Evolutionary conservation across 192 early-diverging fungal species (phyloP).

Genomic region (Paraglomus occultum): DNA sequence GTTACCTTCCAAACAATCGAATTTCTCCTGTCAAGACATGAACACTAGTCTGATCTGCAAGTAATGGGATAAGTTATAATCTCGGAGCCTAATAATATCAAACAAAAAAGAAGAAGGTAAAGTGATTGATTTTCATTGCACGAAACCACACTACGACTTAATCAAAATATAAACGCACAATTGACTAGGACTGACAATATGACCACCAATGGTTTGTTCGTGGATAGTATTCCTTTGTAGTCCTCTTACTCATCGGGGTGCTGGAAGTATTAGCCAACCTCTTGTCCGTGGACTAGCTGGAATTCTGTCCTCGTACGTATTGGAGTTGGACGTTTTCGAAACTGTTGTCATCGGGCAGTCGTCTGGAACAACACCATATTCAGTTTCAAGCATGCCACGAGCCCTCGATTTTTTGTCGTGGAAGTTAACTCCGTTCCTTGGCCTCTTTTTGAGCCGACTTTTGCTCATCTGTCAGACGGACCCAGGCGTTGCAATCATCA

Average conservation of each 20-base stretch:
- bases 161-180: neutral
- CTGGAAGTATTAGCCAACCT: neutral
- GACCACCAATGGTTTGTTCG: slow-evolving; percentile 9
- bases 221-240: slow-evolving; percentile 1
- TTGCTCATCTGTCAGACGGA: neutral
- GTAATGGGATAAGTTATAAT: slow-evolving; percentile 41
- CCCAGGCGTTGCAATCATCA: neutral
- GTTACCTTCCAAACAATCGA: slow-evolving; percentile 37
- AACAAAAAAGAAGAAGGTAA: too few species aligned
- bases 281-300: neutral
- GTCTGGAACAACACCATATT: too few species aligned
- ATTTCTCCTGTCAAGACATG: slow-evolving; percentile 37
- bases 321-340: neutral
- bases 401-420: neutral
- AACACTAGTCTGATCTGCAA: slow-evolving; percentile 28
- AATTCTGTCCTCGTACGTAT: neutral
- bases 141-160: neutral
- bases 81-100: slow-evolving; percentile 11
- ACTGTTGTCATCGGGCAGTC: neutral
- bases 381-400: neutral
- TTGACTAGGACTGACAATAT: neutral
- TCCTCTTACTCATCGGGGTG: neutral
- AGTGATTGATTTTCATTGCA: too few species aligned
- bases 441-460: neutral
- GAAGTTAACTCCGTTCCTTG: neutral